Conservation (phyloP, 768 basidiomycete genomes). For the Auriculariales sp. region DNA sequence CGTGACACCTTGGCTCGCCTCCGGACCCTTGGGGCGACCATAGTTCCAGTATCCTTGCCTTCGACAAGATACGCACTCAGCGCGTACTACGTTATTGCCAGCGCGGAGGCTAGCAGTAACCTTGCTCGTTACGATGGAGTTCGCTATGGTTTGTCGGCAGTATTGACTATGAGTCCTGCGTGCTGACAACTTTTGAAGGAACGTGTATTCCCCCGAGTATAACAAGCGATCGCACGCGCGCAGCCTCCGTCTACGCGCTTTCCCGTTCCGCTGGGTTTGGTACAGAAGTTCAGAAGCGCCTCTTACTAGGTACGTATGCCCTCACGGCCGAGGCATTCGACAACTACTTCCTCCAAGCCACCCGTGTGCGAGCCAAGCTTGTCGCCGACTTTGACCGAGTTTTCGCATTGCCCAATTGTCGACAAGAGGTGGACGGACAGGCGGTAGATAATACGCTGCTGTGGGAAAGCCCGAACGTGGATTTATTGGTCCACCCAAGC, state of each 20-base stretch:
- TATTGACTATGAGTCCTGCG: slow-evolving; percentile 14
- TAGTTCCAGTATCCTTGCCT: slow-evolving; percentile 65
- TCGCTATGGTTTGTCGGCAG: slow-evolving; percentile 46
- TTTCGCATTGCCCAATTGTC: slow-evolving; percentile 41
- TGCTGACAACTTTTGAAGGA: background rate
- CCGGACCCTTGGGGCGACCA: slow-evolving; percentile 39
- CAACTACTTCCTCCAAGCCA: slow-evolving; percentile 92
- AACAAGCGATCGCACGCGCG: slow-evolving; percentile 30
- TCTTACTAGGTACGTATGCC: slow-evolving; percentile 83
- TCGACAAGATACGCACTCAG: slow-evolving; percentile 60
- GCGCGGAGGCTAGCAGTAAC: slow-evolving; percentile 87
- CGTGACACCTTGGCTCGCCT: slow-evolving; percentile 31
- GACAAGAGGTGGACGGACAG: background rate
- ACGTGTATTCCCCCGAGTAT: slow-evolving; percentile 18
- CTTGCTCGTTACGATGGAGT: slow-evolving; percentile 83
- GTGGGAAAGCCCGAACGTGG: slow-evolving; percentile 29
- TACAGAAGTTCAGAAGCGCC: slow-evolving; percentile 68
- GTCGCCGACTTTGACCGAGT: slow-evolving; percentile 57
- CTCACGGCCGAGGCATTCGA: slow-evolving; percentile 95
- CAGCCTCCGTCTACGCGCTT: slow-evolving; percentile 44
- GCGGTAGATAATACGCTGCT: background rate
- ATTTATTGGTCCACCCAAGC: slow-evolving; percentile 76
- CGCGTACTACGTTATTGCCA: slow-evolving; percentile 92
- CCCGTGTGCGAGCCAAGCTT: slow-evolving; percentile 58
- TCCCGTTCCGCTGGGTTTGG: slow-evolving; percentile 67